Evolutionary conservation across 495 filamentous ascomycete genomes (phyloP).

Genomic region (Parathielavia appendiculata): DNA sequence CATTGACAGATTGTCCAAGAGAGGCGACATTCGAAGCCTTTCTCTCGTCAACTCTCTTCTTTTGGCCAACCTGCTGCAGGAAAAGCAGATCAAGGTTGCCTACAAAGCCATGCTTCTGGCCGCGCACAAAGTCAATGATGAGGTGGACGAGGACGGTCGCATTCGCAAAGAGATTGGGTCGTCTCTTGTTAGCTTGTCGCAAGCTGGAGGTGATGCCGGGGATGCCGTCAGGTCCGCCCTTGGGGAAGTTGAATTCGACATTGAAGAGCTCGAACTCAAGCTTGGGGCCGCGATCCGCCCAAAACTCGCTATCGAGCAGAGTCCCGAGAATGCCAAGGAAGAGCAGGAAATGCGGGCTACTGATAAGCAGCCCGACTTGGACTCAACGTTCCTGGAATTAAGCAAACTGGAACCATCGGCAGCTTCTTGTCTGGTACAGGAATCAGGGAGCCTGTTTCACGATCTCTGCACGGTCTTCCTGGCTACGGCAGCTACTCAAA

Average conservation of each 20-base stretch:
- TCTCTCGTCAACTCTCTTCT: slow-evolving; percentile 57
- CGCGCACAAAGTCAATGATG: slow-evolving; percentile 49
- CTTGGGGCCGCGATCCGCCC: slow-evolving; percentile 60
- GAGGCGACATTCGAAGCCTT: slow-evolving; percentile 53
- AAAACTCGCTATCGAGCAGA: slow-evolving; percentile 29
- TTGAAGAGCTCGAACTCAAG: slow-evolving; percentile 63
- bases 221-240: slow-evolving; percentile 56
- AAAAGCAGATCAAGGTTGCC: slow-evolving; percentile 55
- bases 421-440: slow-evolving; percentile 45
- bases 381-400: slow-evolving; percentile 22
- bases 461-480: slow-evolving; percentile 62
- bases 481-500: slow-evolving; percentile 46
- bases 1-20: slow-evolving; percentile 57
- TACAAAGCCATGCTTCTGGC: slow-evolving; percentile 57
- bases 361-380: slow-evolving; percentile 19
- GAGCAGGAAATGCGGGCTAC: slow-evolving; percentile 33
- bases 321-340: slow-evolving; percentile 52
- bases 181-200: slow-evolving; percentile 56
- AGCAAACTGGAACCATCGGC: slow-evolving; percentile 38
- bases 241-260: slow-evolving; percentile 56
- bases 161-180: slow-evolving; percentile 59
- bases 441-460: slow-evolving; percentile 42
- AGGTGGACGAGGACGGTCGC: slow-evolving; percentile 42
- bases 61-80: slow-evolving; percentile 53
- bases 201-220: slow-evolving; percentile 48